phyloP scores from a whole-genome alignment of 2,329 filamentous ascomycete genomes.

The Fusarium avenaceum region DNA sequence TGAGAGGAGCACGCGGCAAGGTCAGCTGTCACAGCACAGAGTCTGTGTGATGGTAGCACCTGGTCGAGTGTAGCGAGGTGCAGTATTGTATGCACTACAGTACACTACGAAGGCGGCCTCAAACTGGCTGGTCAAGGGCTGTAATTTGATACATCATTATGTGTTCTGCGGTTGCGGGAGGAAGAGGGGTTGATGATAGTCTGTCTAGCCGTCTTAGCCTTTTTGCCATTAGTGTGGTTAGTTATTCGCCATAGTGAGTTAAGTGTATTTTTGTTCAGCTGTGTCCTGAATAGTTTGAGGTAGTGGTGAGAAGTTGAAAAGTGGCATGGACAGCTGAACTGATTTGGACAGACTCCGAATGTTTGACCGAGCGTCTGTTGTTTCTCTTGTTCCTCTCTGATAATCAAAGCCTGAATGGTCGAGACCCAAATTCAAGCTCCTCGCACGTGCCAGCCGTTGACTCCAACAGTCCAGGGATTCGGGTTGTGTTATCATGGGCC shows the following conservation, averaged over 20 bases:
- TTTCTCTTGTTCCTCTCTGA: constrained; percentile 11
- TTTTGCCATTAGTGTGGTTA: constrained; percentile 15
- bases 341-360: constrained; percentile 14
- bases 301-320: constrained; percentile 12
- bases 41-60: constrained; percentile 22
- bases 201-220: constrained; percentile 29
- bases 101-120: constrained; percentile 32
- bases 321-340: constrained; percentile 23
- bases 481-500: constrained; percentile 25
- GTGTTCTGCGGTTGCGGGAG: constrained; percentile 24
- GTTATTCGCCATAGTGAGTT: too few species aligned
- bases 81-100: constrained; percentile 1
- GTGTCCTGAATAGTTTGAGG: background rate
- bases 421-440: constrained; percentile 36
- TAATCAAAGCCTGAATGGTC: constrained; percentile 17
- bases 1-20: constrained; percentile 38
- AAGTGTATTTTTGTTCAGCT: background rate
- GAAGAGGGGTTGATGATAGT: constrained; percentile 26
- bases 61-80: constrained; percentile 18
- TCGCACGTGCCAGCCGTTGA: constrained; percentile 46
- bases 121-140: constrained; percentile 9
- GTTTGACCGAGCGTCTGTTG: constrained; percentile 34
- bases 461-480: constrained; percentile 29
- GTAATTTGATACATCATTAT: constrained; percentile 30
- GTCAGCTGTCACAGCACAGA: constrained; percentile 34